phyloP scores from a whole-genome alignment of 2,329 filamentous ascomycete genomes.

The Talaromyces amestolkiae region DNA sequence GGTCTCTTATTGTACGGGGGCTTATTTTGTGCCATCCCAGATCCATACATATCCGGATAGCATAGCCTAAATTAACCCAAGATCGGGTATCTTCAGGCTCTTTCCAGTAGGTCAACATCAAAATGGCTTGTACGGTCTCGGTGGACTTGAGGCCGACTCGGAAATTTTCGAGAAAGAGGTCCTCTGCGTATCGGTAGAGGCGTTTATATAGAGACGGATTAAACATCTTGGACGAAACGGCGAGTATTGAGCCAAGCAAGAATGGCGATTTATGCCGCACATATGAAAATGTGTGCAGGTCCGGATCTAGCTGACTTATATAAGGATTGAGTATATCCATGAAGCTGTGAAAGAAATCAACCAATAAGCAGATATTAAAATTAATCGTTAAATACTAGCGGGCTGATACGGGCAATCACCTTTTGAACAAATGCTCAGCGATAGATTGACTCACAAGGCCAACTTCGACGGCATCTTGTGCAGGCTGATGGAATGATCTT shows the following conservation, averaged over 20 bases:
- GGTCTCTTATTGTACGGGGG: background rate
- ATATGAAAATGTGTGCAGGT: slow-evolving; percentile 38
- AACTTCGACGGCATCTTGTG: slow-evolving; percentile 26
- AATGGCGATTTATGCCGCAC: slow-evolving; percentile 38
- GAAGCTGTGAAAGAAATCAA: slow-evolving; percentile 29
- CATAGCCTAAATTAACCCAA: slow-evolving; percentile 42
- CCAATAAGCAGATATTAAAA: background rate
- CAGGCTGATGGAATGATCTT: background rate
- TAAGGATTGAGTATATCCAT: slow-evolving; percentile 41
- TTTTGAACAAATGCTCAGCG: background rate
- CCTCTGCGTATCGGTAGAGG: slow-evolving; percentile 32
- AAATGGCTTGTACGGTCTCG: slow-evolving; percentile 36
- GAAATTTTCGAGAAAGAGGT: slow-evolving; percentile 30
- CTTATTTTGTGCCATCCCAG: slow-evolving; percentile 14
- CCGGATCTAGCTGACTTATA: slow-evolving; percentile 41
- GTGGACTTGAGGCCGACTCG: slow-evolving; percentile 36
- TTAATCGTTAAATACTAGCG: background rate
- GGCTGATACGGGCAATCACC: slow-evolving; percentile 25
- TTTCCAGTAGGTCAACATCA: slow-evolving; percentile 44
- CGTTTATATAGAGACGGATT: slow-evolving; percentile 33
- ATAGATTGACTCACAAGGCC: background rate
- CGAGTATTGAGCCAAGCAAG: slow-evolving; percentile 35
- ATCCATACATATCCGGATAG: slow-evolving; percentile 43
- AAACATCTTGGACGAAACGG: slow-evolving; percentile 38
- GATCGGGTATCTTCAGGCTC: slow-evolving; percentile 42